A percentile compares a stretch with the other conserved stretches of the same genome.
These are phyloP conservation scores for Atkinsonella hypoxylon DNA, from an alignment of 2,329 filamentous ascomycete genomes.

Conservation along the genomic window DNA sequence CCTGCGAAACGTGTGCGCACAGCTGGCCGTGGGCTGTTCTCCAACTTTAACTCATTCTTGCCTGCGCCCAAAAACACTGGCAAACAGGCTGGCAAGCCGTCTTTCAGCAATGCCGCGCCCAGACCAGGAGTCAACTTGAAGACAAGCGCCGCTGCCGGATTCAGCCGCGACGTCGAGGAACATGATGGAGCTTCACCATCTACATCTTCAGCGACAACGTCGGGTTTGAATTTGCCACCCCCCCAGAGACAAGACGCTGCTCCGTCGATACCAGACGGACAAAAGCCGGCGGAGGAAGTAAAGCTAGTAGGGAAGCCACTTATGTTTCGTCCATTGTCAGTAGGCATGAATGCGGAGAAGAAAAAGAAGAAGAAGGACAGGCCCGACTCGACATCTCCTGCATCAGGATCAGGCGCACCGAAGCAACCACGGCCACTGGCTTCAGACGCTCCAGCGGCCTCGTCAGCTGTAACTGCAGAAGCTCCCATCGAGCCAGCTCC, in stretches of 20 bases:
- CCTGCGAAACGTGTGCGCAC: conserved; percentile 61
- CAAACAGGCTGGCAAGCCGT: conserved; percentile 15
- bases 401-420: conserved; percentile 6
- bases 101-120: conserved; percentile 19
- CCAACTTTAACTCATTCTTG: conserved; percentile 76
- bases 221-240: conserved; percentile 24
- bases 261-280: conserved; percentile 41
- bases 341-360: conserved; percentile 61
- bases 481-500: conserved; percentile 13
- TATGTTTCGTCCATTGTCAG: conserved; percentile 83
- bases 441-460: conserved; percentile 1
- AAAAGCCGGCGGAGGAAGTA: conserved; percentile 49
- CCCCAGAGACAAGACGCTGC: conserved; percentile 28
- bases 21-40: conserved; percentile 47
- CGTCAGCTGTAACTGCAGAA: neutral
- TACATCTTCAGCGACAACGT: conserved; percentile 6
- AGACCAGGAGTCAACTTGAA: conserved; percentile 51
- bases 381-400: conserved; percentile 6
- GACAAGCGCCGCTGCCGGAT: conserved; percentile 74
- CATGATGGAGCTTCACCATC: conserved; percentile 6
- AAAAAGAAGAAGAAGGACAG: conserved; percentile 37
- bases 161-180: conserved; percentile 45
- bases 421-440: conserved; percentile 7
- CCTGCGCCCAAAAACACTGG: conserved; percentile 63
- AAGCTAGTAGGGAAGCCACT: conserved; percentile 67